Conservation (phyloP, 2,329 filamentous ascomycete species). For the Metarhizium rileyi region DNA sequence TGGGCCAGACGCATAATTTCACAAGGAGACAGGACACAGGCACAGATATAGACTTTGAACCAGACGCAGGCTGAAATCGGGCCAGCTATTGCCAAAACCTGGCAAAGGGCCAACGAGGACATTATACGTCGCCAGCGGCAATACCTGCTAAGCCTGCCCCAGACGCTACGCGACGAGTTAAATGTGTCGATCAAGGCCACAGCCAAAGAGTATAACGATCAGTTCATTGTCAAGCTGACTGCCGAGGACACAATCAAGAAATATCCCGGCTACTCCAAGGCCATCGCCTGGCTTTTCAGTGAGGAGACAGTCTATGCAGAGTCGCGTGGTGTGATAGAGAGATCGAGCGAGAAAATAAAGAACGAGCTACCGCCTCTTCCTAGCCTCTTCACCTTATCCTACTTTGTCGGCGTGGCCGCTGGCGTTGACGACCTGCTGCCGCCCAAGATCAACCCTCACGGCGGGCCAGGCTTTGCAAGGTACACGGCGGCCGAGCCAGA, state of each 20-base stretch:
- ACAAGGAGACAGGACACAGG: no score
- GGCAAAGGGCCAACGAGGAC: not conserved
- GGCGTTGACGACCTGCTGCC: not conserved
- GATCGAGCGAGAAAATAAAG: not conserved
- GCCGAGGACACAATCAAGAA: not conserved
- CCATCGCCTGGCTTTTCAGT: not conserved
- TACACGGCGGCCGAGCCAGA: no score
- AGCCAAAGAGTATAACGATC: not conserved
- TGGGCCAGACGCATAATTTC: no score
- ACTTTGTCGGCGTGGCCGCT: not conserved
- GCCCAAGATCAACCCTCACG: no score
- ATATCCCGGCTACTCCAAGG: no score
- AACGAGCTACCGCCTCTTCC: not conserved
- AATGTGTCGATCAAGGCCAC: not conserved
- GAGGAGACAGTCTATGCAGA: not conserved
- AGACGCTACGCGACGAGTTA: not conserved
- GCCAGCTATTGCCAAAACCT: no score
- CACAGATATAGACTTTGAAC: no score
- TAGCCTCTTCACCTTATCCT: not conserved
- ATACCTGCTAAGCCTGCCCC: not conserved
- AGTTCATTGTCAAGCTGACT: not conserved
- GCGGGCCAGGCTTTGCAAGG: no score
- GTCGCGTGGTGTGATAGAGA: not conserved
- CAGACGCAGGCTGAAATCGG: no score
- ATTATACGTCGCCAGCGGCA: constrained; percentile 1